A percentile compares a stretch with the other conserved stretches of the same genome.
Conservation (phyloP, 305 asterid species). For the Caryopteris hybrid region DNA sequence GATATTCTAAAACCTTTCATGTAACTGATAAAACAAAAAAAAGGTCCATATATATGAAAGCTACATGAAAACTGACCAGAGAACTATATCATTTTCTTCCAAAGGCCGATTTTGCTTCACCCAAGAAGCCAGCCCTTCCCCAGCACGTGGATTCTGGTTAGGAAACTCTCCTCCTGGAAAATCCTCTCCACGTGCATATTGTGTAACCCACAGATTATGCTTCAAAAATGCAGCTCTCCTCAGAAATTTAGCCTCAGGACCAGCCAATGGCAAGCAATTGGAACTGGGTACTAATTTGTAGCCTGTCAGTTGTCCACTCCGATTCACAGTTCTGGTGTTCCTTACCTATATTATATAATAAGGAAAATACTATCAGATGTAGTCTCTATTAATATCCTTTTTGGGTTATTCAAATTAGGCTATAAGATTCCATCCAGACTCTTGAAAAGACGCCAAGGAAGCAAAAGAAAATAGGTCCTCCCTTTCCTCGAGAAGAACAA, state of each 20-base stretch:
- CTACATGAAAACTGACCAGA: constrained; percentile 54
- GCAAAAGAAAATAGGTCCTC: not conserved
- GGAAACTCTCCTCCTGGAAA: constrained; percentile 98
- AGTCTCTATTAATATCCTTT: no score
- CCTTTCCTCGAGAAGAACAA: not conserved
- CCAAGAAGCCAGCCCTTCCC: constrained; percentile 96
- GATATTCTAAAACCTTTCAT: not conserved
- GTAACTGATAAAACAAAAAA: not conserved
- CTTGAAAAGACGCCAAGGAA: not conserved
- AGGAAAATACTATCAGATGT: not conserved
- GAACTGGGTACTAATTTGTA: constrained; percentile 94
- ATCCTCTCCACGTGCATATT: constrained; percentile 78
- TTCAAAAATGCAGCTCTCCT: constrained; percentile 94
- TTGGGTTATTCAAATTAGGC: not conserved
- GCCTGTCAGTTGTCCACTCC: constrained; percentile 89
- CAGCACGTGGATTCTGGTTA: constrained; percentile 93
- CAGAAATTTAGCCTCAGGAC: constrained; percentile 82
- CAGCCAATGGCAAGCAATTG: constrained; percentile 86
- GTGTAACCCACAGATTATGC: constrained; percentile 95
- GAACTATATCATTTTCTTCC: constrained; percentile 88
- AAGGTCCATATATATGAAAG: not conserved
- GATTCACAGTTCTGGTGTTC: constrained; percentile 82
- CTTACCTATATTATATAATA: constrained; percentile 44
- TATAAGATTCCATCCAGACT: not conserved
- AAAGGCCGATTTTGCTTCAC: constrained; percentile 76